Conservation (phyloP, 2,329 filamentous ascomycete genomes). For the Moelleriella libera region DNA sequence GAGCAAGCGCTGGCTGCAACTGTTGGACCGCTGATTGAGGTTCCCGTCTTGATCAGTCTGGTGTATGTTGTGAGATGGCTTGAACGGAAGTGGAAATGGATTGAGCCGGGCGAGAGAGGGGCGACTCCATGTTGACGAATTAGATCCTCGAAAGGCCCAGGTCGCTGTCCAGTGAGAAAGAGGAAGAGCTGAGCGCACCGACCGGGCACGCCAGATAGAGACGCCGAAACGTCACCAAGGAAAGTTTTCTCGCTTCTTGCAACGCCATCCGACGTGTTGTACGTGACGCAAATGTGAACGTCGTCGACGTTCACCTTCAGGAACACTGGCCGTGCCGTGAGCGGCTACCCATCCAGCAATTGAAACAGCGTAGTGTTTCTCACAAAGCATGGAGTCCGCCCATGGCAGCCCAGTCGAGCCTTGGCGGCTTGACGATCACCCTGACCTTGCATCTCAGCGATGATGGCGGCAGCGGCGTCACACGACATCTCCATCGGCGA, state of each 20-base stretch:
- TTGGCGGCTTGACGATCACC: conserved; percentile 12
- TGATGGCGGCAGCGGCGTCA: conserved; percentile 19
- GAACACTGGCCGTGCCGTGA: conserved; percentile 1
- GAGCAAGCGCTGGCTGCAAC: conserved; percentile 72
- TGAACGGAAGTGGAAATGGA: conserved; percentile 2
- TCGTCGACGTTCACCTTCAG: background rate
- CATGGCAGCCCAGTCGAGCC: conserved; percentile 15
- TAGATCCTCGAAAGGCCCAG: no score
- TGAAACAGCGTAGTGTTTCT: conserved; percentile 19
- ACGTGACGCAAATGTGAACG: background rate
- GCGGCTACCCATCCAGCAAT: conserved; percentile 13
- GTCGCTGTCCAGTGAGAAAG: no score
- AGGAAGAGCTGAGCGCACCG: no score
- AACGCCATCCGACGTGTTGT: no score
- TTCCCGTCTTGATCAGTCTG: conserved; percentile 63
- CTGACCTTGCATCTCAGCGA: conserved; percentile 24
- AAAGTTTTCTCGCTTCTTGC: no score
- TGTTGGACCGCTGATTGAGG: conserved; percentile 75
- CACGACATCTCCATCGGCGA: conserved; percentile 20
- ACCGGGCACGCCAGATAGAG: no score
- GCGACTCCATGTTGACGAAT: no score
- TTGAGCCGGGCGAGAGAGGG: no score
- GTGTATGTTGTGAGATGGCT: conserved; percentile 46
- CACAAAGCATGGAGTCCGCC: conserved; percentile 15
- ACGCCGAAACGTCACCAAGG: no score